Evolutionary conservation across 2,329 filamentous ascomycete genomes (phyloP).

Genomic region (Elsinoe ampelina): DNA sequence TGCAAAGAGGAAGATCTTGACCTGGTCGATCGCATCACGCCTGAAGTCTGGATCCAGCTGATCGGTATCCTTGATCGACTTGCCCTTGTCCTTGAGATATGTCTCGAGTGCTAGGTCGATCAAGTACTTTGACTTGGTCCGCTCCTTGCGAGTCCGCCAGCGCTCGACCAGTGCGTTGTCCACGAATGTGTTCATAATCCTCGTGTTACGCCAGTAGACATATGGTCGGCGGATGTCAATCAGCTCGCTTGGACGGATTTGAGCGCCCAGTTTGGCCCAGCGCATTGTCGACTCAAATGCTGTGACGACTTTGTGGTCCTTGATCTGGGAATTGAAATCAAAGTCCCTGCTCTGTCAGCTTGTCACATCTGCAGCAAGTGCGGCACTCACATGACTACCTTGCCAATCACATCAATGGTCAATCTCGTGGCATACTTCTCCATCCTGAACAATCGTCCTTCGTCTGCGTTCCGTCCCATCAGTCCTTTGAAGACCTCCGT

Average conservation of each 20-base stretch:
- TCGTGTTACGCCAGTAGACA: conserved; percentile 27
- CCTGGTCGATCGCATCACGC: conserved; percentile 27
- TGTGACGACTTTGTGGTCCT: conserved; percentile 29
- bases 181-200: conserved; percentile 29
- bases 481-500: conserved; percentile 26
- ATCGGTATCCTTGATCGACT: conserved; percentile 20
- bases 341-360: conserved; percentile 21
- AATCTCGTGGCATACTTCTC: conserved; percentile 32
- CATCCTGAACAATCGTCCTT: conserved; percentile 31
- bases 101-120: conserved; percentile 29
- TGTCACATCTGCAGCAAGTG: background rate
- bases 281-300: conserved; percentile 28
- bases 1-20: conserved; percentile 35
- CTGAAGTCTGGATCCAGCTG: conserved; percentile 30
- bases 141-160: conserved; percentile 25
- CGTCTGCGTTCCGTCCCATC: conserved; percentile 28
- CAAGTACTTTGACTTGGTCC: conserved; percentile 28
- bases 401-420: conserved; percentile 36
- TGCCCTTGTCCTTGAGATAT: conserved; percentile 30
- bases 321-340: conserved; percentile 29
- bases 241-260: conserved; percentile 29
- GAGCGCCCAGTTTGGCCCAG: conserved; percentile 28
- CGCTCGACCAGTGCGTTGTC: conserved; percentile 29
- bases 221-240: conserved; percentile 30
- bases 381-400: conserved; percentile 25